These are phyloP conservation scores for Coemansia sp. DNA, from an alignment of 192 early-diverging fungal species.

Conservation along the genomic window DNA sequence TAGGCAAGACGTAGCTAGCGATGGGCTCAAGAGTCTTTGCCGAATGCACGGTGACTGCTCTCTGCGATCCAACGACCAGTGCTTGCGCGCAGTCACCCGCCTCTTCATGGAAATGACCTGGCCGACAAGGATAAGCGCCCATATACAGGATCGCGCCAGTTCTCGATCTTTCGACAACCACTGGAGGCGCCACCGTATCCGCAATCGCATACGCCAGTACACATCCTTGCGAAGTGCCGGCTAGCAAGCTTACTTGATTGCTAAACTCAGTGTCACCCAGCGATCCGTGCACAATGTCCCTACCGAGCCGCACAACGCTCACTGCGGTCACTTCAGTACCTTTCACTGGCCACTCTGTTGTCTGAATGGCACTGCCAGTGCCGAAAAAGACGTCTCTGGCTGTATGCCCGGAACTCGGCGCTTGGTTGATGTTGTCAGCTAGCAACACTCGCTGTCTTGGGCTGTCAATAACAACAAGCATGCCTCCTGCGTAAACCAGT, in stretches of 20 bases:
- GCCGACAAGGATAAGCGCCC: background rate
- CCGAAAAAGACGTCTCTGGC: constrained; percentile 19
- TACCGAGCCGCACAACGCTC: constrained; percentile 6
- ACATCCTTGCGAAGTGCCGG: constrained; percentile 34
- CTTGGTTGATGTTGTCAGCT: constrained; percentile 42
- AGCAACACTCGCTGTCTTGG: constrained; percentile 28
- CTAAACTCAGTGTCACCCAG: background rate
- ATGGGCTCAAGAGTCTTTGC: constrained; percentile 8
- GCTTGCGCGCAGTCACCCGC: background rate
- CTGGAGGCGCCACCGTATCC: background rate
- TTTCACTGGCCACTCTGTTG: background rate
- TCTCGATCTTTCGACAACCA: constrained; percentile 4
- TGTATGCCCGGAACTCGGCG: constrained; percentile 1
- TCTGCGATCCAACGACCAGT: constrained; percentile 17
- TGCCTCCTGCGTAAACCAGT: constrained; percentile 24
- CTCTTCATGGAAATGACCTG: background rate
- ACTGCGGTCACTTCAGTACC: background rate
- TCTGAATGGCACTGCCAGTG: background rate
- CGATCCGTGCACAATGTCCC: background rate
- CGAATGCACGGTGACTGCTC: constrained; percentile 9
- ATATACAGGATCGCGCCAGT: background rate
- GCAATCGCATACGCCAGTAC: constrained; percentile 22
- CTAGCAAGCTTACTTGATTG: constrained; percentile 4
- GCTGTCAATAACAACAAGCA: constrained; percentile 42
- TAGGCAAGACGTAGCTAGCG: constrained; percentile 5